Conservation (phyloP, 2,329 filamentous ascomycete genomes). For the Colletotrichum paranaense region DNA sequence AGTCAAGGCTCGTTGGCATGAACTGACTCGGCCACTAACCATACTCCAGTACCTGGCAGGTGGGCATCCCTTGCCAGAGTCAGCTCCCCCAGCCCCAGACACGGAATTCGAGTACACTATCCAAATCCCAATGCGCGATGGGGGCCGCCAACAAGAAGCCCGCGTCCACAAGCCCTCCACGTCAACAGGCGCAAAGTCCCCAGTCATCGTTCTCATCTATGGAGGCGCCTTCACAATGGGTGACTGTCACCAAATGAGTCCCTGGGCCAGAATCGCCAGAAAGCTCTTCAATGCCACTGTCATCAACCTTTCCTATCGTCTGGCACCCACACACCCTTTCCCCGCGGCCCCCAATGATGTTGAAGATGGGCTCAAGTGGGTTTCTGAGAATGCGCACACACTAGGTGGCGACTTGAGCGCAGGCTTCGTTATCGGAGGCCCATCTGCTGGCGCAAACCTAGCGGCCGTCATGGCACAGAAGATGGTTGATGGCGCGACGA, state of each 20-base stretch:
- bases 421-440: conserved; percentile 40
- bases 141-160: not conserved
- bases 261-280: not conserved
- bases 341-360: conserved; percentile 54
- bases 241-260: not conserved
- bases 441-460: conserved; percentile 43
- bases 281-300: conserved; percentile 1
- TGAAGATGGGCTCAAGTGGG: conserved; percentile 45
- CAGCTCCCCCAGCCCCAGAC: not conserved
- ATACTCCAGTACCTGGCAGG: not conserved
- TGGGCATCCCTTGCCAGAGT: not conserved
- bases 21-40: not conserved
- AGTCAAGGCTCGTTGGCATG: not conserved
- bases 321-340: conserved; percentile 58
- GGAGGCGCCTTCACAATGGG: conserved; percentile 26
- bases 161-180: conserved; percentile 7
- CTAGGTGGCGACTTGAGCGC: conserved; percentile 26
- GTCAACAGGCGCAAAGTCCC: not conserved
- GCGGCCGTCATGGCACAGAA: conserved; percentile 32
- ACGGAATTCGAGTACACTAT: conserved; percentile 3
- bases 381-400: not conserved
- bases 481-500: not conserved
- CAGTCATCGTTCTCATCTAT: conserved; percentile 26
- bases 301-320: conserved; percentile 58
- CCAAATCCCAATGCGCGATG: conserved; percentile 16